Conservation (phyloP, 768 basidiomycete species). For the Paxillus involutus region DNA sequence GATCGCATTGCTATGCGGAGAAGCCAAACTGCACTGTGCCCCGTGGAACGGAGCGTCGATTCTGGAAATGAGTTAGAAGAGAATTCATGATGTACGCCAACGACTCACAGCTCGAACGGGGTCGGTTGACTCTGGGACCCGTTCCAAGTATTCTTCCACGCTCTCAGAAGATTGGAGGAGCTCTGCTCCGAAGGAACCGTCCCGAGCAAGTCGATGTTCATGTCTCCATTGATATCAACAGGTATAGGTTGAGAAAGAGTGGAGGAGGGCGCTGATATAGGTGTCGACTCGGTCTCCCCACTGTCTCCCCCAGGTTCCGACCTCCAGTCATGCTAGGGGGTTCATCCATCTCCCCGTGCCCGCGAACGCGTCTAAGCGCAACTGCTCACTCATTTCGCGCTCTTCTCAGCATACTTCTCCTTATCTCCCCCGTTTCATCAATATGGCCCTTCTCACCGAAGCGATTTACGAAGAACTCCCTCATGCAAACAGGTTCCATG, state of each 20-base stretch:
- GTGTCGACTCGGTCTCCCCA: no score
- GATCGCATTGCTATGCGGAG: slow-evolving; percentile 93
- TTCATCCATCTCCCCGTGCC: background rate
- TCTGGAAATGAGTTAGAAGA: slow-evolving; percentile 34
- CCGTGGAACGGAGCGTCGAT: slow-evolving; percentile 59
- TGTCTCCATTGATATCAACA: slow-evolving; percentile 83
- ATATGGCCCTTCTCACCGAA: slow-evolving; percentile 90
- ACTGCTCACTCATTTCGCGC: background rate
- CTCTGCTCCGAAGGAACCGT: slow-evolving; percentile 43
- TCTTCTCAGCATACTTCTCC: slow-evolving; percentile 16
- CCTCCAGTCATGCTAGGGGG: slow-evolving; percentile 1
- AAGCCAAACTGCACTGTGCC: slow-evolving; percentile 70
- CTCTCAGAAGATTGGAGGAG: slow-evolving; percentile 44
- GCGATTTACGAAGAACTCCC: slow-evolving; percentile 76
- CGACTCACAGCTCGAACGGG: slow-evolving; percentile 67
- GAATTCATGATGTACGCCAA: background rate
- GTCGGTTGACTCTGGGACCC: slow-evolving; percentile 47
- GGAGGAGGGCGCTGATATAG: slow-evolving; percentile 61
- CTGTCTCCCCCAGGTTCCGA: background rate
- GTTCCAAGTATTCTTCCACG: slow-evolving; percentile 86
- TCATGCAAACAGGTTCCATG: slow-evolving; percentile 77
- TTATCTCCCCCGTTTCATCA: slow-evolving; percentile 26
- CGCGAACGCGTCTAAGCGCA: background rate
- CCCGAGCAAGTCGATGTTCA: slow-evolving; percentile 88
- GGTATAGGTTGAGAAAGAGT: slow-evolving; percentile 78